Evolutionary conservation across 352 stramenopile genomes (phyloP), one percentile per base, ranked within the genome.

Genomic region (Phytophthora citrophthora): DNA sequence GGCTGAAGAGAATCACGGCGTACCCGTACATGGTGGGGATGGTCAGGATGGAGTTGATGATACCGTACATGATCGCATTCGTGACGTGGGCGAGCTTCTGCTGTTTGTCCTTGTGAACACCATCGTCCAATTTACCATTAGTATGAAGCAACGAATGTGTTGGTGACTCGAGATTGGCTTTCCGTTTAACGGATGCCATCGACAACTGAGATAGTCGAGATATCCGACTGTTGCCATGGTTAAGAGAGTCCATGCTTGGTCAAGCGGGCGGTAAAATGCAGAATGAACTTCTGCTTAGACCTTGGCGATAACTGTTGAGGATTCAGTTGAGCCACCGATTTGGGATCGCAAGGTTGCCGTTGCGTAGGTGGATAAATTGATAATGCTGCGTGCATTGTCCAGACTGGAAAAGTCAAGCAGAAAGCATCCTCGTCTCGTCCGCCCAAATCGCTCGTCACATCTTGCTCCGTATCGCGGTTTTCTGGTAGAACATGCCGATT

Each of bases 21-120:
- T 98, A 99, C n/a, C 95, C 96, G 70, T 98, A 98, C 61, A 98
- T 90, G 72, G 80, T 89, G 32, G 96, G 95, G 27, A 98, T 90
- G 54, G 90, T 91, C 62, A 98, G 86, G 54, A 98, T 96, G 26
- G 93, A 91, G 74, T 98, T 98, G 69, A 98, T 95, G 18, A 96
- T 64, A 20, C 89, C 89, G 61, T 97, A 97, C 52, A 96, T 73
- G 54, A 93, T 43, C 5, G 79, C 79, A 56, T 93, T 91, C 7
- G 76, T 88, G 40, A 85, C 15, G 36, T 84, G 70, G 26, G 71
- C 70, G 16, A 77, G 0, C 27, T 71, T 54, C n/a, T 49, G 38
- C 8, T 29, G 34, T 1, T 10, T 4, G 10, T 26, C 32, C 11
- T 54, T 47, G 26, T 12, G 11, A 15, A 29, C 29, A 13, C 23